Conservation (phyloP, 305 asterid genomes). For the Plantago lanceolata region DNA sequence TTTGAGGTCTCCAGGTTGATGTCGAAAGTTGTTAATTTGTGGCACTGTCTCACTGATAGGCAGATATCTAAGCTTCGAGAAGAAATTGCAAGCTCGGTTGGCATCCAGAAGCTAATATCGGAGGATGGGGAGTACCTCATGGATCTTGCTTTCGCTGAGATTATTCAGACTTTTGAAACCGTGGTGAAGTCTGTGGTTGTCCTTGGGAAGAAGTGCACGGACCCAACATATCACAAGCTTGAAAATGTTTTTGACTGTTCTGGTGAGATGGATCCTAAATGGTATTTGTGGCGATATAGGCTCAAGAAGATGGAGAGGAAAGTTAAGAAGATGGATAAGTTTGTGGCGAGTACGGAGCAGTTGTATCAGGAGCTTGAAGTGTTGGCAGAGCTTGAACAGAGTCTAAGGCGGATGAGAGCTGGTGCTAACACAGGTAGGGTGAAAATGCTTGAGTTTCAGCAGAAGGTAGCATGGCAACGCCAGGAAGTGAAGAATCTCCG, state of each 20-base stretch:
- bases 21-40: constrained; percentile 62
- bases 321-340: constrained; percentile 79
- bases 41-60: constrained; percentile 53
- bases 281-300: constrained; percentile 52
- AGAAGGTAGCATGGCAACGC: constrained; percentile 72
- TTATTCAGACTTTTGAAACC: constrained; percentile 47
- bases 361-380: constrained; percentile 75
- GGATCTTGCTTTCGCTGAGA: constrained; percentile 69
- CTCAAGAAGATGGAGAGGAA: constrained; percentile 79
- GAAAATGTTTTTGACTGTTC: constrained; percentile 48
- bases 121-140: constrained; percentile 52
- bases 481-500: constrained; percentile 81
- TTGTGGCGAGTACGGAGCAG: constrained; percentile 60
- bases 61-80: constrained; percentile 49
- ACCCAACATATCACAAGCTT: constrained; percentile 51
- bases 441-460: constrained; percentile 70
- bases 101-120: constrained; percentile 57
- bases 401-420: constrained; percentile 51
- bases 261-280: constrained; percentile 45
- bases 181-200: constrained; percentile 50
- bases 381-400: constrained; percentile 73
- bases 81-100: constrained; percentile 50
- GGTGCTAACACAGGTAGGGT: constrained; percentile 46
- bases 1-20: constrained; percentile 63
- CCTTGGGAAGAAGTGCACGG: constrained; percentile 66